Base-by-base conservation (phyloP, 1,139 yeast genomes). In the Taphrina sp. region DNA sequence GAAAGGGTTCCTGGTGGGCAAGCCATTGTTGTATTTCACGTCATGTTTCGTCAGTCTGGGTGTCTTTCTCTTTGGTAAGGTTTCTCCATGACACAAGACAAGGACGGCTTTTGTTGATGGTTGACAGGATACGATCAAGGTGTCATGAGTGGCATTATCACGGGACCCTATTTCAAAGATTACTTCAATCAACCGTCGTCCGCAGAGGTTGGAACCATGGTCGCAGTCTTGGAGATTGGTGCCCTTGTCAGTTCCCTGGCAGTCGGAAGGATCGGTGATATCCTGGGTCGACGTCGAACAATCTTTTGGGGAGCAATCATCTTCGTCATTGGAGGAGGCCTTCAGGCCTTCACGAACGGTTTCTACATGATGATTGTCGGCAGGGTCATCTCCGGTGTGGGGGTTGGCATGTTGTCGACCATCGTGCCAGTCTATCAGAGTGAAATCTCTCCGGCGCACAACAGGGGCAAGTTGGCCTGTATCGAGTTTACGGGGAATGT, bases 351-450 rank as follows among this genome's bases (percentile, higher is more conserved):
- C 35, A 72, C 88, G 1, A 67, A 69, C 14, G 74, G 71, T 52
- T 76, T 83, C 68, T 37, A 65, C 19, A 69, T 76, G 49, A 74
- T 89, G 69, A 80, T 86, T 26, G 59, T 79, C 33, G 96, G 96
- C 0, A 76, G 97, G 63, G 76, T 88, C 45, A 76, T 51, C 39
- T 45, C 59, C 29, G 59, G 59, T 22, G 33, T 57, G 8, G 96
- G 95, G 14, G 90, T 90, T 44, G 97, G 96, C 10, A 77, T 87
- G 65, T 75, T 90, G 57, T 84, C 95, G n/a, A 87, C 95, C 4
- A 87, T 89, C 54, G 94, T 92, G n/a, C 96, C 97, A 0, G 87
- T 92, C 49, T 90, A 88, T 69, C 96, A 89, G 71, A 80, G 88
- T 4, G 97, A 90, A 68, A 87, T 90, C 59, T 82, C 94, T 36